Evolutionary conservation across 139 green algal genomes (phyloP).

Genomic region (Haematococcus sp.): DNA sequence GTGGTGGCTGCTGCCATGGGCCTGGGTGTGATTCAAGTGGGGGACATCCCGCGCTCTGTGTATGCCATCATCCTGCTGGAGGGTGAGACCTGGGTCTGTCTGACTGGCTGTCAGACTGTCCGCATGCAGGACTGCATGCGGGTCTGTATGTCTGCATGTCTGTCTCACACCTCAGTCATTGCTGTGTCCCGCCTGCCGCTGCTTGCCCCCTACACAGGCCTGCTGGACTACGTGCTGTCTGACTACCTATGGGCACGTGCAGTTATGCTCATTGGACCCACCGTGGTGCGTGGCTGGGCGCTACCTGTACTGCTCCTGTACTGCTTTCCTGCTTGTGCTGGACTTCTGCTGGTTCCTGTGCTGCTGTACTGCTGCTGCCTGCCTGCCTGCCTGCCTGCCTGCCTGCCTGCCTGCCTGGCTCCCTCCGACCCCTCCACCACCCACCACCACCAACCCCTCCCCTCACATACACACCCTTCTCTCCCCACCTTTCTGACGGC

Average conservation of each 20-base stretch:
- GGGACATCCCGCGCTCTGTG: conserved; percentile 21
- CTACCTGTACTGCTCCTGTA: neutral
- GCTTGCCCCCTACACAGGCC: conserved; percentile 57
- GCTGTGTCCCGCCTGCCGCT: neutral
- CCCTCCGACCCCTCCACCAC: too few relatives aligned
- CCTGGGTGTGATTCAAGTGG: conserved; percentile 22
- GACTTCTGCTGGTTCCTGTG: neutral
- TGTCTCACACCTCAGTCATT: conserved; percentile 2
- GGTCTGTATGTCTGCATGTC: neutral
- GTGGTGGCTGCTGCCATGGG: conserved; percentile 13
- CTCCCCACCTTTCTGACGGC: too few relatives aligned
- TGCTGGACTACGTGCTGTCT: conserved; percentile 93
- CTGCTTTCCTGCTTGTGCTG: neutral
- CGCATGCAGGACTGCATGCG: too few relatives aligned
- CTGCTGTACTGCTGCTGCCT: neutral
- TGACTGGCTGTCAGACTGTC: neutral
- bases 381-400: neutral
- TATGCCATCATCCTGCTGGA: conserved; percentile 47
- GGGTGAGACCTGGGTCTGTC: conserved; percentile 19
- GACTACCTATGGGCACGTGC: conserved; percentile 96
- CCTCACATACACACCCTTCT: too few relatives aligned
- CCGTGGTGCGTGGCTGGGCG: conserved; percentile 33
- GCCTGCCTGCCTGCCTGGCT: neutral
- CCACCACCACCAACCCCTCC: too few relatives aligned
- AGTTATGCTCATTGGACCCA: conserved; percentile 90